A percentile compares a stretch with the other conserved stretches of the same genome.
Conservation (phyloP, 2,329 filamentous ascomycete species). For the Trichoderma afroharzianum region DNA sequence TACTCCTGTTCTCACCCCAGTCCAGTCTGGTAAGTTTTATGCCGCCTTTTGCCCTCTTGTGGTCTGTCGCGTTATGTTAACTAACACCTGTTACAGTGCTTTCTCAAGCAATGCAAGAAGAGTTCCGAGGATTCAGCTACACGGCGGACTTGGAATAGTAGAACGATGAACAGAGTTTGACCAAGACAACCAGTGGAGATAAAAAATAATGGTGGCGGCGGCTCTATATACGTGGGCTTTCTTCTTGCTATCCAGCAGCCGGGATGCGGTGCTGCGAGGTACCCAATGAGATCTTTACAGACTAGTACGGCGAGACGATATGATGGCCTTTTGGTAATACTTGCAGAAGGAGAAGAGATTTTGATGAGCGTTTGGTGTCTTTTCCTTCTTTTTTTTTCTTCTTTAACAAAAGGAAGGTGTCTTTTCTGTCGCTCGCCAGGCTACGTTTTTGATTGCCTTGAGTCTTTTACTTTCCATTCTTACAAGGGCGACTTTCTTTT, state of each 20-base stretch:
- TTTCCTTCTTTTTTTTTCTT: neutral
- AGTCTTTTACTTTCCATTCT: neutral
- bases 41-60: neutral
- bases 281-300: neutral
- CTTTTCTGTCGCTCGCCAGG: neutral
- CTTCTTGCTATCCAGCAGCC: neutral
- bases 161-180: slow-evolving; percentile 19
- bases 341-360: neutral
- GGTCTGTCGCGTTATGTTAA: slow-evolving; percentile 25
- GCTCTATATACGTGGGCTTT: neutral
- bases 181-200: slow-evolving; percentile 19
- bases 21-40: slow-evolving; percentile 79
- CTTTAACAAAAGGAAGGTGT: neutral
- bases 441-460: neutral
- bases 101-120: slow-evolving; percentile 98
- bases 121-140: slow-evolving; percentile 98
- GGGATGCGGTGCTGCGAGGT: neutral
- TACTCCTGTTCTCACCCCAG: slow-evolving; percentile 92
- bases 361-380: neutral
- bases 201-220: neutral
- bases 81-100: slow-evolving; percentile 60
- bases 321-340: neutral
- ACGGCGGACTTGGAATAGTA: slow-evolving; percentile 78
- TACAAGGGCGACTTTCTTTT: slow-evolving; percentile 7
- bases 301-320: neutral